A percentile compares a stretch with the other conserved stretches of the same genome.
Evolutionary conservation across 2,329 filamentous ascomycete genomes (phyloP).

Genomic region (Paraphaeosphaeria sporulosa): DNA sequence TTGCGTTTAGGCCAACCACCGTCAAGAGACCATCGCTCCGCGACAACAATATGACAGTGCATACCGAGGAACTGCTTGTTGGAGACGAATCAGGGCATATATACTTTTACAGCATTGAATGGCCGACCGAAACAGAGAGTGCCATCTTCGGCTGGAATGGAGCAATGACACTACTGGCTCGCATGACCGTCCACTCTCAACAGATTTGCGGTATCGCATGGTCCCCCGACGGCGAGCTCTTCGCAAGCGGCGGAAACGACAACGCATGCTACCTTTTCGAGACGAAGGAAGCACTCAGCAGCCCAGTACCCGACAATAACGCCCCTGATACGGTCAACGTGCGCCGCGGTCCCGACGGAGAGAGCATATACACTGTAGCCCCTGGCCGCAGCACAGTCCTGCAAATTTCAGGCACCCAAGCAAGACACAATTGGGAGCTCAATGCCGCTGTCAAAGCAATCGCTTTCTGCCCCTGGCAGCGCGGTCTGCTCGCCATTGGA

Average conservation of each 20-base stretch:
- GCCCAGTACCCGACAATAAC: slow-evolving; percentile 13
- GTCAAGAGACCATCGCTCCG: slow-evolving; percentile 60
- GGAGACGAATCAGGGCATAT: slow-evolving; percentile 84
- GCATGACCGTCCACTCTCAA: slow-evolving; percentile 80
- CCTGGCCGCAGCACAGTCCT: slow-evolving; percentile 46
- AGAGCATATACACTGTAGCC: slow-evolving; percentile 44
- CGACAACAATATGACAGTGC: slow-evolving; percentile 60
- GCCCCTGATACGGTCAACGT: slow-evolving; percentile 30
- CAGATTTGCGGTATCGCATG: slow-evolving; percentile 94
- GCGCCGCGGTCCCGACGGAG: slow-evolving; percentile 36
- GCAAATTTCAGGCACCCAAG: slow-evolving; percentile 62
- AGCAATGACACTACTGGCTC: slow-evolving; percentile 77
- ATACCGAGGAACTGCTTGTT: slow-evolving; percentile 84
- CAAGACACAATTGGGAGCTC: slow-evolving; percentile 78
- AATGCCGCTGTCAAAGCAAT: slow-evolving; percentile 94
- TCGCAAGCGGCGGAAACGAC: slow-evolving; percentile 92
- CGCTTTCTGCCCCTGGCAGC: slow-evolving; percentile 94
- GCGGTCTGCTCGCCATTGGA: slow-evolving; percentile 85
- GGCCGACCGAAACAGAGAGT: slow-evolving; percentile 66
- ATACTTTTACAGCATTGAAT: slow-evolving; percentile 91
- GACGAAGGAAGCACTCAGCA: slow-evolving; percentile 63
- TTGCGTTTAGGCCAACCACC: slow-evolving; percentile 78
- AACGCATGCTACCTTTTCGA: slow-evolving; percentile 87
- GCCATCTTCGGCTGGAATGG: slow-evolving; percentile 80
- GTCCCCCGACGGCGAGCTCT: slow-evolving; percentile 76